Conservation (phyloP, 305 asterid species). For the Coffea humblotiana region DNA sequence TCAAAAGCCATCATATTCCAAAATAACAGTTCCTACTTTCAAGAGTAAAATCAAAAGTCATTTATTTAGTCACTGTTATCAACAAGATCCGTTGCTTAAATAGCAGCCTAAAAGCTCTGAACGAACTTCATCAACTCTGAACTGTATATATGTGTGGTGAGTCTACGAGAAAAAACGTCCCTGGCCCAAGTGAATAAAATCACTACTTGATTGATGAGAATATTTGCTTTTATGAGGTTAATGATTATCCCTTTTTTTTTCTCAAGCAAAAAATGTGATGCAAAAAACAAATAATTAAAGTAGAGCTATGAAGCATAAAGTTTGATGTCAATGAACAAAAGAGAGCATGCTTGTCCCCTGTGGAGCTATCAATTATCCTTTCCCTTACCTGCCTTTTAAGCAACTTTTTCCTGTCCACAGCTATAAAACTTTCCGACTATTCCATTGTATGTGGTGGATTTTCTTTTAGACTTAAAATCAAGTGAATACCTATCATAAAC, state of each 20-base stretch:
- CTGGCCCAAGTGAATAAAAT: constrained; percentile 30
- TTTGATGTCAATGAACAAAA: constrained; percentile 27
- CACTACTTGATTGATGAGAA: constrained; percentile 19
- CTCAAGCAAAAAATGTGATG: constrained; percentile 34
- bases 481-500: too few species aligned
- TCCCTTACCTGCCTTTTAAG: constrained; percentile 27
- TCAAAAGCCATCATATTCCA: neutral
- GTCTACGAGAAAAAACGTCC: neutral
- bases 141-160: neutral
- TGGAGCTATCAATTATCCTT: constrained; percentile 31
- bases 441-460: neutral
- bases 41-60: neutral
- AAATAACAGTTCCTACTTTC: too few species aligned
- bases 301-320: constrained; percentile 16
- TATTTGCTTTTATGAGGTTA: constrained; percentile 25
- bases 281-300: constrained; percentile 1
- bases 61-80: neutral
- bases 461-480: neutral
- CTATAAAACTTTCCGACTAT: neutral
- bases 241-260: constrained; percentile 37
- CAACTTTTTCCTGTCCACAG: constrained; percentile 10
- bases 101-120: neutral
- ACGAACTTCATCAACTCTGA: neutral
- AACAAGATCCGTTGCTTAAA: neutral
- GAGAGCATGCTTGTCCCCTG: constrained; percentile 54